phyloP scores from a whole-genome alignment of 2,329 filamentous ascomycete genomes.

The Ascochyta rabiei region DNA sequence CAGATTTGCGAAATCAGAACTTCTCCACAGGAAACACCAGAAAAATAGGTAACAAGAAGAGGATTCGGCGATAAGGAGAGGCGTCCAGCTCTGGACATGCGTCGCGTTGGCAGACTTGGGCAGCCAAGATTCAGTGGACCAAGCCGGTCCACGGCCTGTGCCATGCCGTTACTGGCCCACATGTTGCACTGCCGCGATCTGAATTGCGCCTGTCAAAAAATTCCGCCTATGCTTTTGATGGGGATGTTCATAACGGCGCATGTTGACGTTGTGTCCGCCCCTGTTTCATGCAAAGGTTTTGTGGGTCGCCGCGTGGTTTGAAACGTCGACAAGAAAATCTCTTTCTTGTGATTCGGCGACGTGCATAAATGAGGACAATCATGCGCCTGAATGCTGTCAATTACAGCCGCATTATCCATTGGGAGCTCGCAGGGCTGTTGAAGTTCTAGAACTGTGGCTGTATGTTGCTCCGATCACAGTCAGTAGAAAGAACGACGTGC shows the following conservation, averaged over 20 bases:
- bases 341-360: slow-evolving; percentile 15
- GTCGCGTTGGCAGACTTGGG: neutral
- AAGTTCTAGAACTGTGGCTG: neutral
- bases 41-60: slow-evolving; percentile 4
- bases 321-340: slow-evolving; percentile 17
- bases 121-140: slow-evolving; percentile 1
- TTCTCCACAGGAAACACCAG: neutral
- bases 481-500: neutral
- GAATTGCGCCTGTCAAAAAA: neutral
- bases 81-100: neutral
- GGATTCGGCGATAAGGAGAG: neutral
- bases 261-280: slow-evolving; percentile 4
- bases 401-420: neutral
- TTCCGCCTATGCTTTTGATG: neutral
- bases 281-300: slow-evolving; percentile 16
- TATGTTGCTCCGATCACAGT: neutral
- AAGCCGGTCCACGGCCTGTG: slow-evolving; percentile 1
- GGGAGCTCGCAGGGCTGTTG: neutral
- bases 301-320: slow-evolving; percentile 8
- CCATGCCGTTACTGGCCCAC: slow-evolving; percentile 9
- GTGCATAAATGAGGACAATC: slow-evolving; percentile 5
- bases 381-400: slow-evolving; percentile 4
- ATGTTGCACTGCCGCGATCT: slow-evolving; percentile 10
- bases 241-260: slow-evolving; percentile 3
- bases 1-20: neutral